Base-by-base conservation (phyloP, 1,284 basidiomycete species). In the Malassezia japonica region DNA sequence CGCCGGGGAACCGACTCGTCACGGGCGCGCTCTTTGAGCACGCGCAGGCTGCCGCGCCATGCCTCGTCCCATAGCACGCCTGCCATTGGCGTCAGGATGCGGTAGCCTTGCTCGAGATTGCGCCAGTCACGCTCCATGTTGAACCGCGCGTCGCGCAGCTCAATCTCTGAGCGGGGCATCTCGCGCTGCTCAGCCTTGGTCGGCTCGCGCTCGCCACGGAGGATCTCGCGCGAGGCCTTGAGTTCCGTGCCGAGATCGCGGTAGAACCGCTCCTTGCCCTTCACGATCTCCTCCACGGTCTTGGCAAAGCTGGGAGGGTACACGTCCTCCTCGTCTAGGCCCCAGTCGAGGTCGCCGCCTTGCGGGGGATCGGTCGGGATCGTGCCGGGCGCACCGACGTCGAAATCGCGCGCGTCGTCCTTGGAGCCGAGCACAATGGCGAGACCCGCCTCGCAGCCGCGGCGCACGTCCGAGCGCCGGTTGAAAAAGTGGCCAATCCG, bases 401-500 rank as follows among this genome's bases (percentile, higher is more conserved):
- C 70, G 54, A 94, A 79, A 2, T 83, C 82, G 21, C 87, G 81
- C 1, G 81, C 67, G 9, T 56, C 62, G 23, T 51, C 43, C 48
- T 70, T 69, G 45, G 39, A 50, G 20, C 78, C 78, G 70, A 80
- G 78, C 55, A 92, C 80, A 48, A 96, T 77, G 23, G 78, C 77
- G 65, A 87, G 83, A 0, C 83, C 90, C 8, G 84, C 84, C 60
- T 94, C 83, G 15, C 85, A 85, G 33, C 91, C 91, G 16, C 80
- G 75, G 4, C 76, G 79, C 6, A 87, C 87, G 61, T 84, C 82
- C 47, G 82, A 75, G n/a, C 88, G 82, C 70, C 86, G 83, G 67
- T 89, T 90, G 78, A 95, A 96, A 75, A 88, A 92, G 62, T 84
- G 84, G 79, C 82, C 83, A 48, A 95, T 81, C 84, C 94, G 91